Conservation (phyloP, 495 filamentous ascomycete species). For the Amphirosellinia nigrospora region DNA sequence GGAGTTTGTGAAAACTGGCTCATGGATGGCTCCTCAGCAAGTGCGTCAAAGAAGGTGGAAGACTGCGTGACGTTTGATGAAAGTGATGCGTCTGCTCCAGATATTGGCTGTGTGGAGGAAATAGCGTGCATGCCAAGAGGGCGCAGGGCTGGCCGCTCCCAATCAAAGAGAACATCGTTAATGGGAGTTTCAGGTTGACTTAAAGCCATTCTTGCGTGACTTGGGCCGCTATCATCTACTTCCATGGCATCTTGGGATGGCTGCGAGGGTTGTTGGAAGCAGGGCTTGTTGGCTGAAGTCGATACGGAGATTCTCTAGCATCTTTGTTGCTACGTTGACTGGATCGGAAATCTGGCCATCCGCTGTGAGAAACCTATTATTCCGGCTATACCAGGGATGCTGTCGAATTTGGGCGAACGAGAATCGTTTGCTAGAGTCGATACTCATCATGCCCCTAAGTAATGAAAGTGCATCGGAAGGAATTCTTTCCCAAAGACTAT, state of each 20-base stretch:
- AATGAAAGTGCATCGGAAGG: constrained; percentile 82
- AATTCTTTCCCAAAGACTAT: constrained; percentile 84
- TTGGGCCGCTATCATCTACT: constrained; percentile 50
- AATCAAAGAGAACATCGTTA: constrained; percentile 74
- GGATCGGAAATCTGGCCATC: constrained; percentile 82
- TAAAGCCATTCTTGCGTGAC: constrained; percentile 53
- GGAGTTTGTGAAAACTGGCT: constrained; percentile 87
- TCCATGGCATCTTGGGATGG: constrained; percentile 59
- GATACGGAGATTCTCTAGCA: constrained; percentile 92
- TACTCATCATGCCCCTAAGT: constrained; percentile 89
- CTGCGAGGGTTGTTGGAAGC: constrained; percentile 52
- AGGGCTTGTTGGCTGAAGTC: constrained; percentile 77
- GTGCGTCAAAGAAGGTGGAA: constrained; percentile 59
- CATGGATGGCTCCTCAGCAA: constrained; percentile 89
- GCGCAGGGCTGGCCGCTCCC: constrained; percentile 64
- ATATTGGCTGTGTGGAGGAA: constrained; percentile 62
- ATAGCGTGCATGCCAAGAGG: constrained; percentile 55
- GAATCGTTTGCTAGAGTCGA: constrained; percentile 78
- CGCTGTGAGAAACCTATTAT: constrained; percentile 73
- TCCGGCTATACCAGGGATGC: constrained; percentile 94
- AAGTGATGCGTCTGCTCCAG: constrained; percentile 40
- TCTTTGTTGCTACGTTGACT: constrained; percentile 82
- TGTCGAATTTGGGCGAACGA: constrained; percentile 84
- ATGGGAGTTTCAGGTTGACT: constrained; percentile 82
- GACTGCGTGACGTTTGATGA: constrained; percentile 39